Evolutionary conservation across 1,284 basidiomycete species (phyloP).

Genomic region (Naganishia liquefaciens): DNA sequence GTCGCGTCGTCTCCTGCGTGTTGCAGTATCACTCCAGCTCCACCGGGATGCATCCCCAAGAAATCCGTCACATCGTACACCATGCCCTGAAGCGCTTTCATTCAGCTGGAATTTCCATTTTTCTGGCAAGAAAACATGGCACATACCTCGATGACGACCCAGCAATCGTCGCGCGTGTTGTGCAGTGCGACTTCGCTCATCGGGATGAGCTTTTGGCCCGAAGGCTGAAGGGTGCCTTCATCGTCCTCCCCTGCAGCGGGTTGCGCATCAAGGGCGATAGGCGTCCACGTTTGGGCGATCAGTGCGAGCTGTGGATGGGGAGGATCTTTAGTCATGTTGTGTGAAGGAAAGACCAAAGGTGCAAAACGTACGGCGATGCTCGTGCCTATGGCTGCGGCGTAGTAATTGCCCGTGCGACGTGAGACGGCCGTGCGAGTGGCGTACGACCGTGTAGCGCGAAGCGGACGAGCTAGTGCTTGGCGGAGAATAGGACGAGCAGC

Average conservation of each 20-base stretch:
- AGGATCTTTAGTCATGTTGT: neutral
- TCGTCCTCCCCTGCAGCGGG: neutral
- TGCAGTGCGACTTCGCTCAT: conserved; percentile 61
- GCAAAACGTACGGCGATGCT: conserved; percentile 2
- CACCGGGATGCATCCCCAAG: conserved; percentile 63
- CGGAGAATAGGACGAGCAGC: neutral
- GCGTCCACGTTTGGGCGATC: conserved; percentile 6
- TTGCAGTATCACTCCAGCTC: conserved; percentile 58
- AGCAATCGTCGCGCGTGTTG: conserved; percentile 53
- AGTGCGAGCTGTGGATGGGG: neutral
- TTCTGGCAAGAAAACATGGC: conserved; percentile 32
- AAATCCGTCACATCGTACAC: conserved; percentile 72
- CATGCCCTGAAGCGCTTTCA: too few species aligned
- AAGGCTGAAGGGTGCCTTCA: conserved; percentile 40
- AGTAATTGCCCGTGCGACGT: neutral
- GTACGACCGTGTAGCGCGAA: neutral
- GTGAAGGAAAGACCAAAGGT: neutral
- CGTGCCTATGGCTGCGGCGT: neutral
- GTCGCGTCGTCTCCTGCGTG: conserved; percentile 63
- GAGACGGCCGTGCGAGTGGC: neutral
- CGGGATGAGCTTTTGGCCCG: conserved; percentile 51
- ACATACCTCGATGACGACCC: conserved; percentile 52
- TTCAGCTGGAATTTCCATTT: too few species aligned
- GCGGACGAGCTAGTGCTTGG: neutral
- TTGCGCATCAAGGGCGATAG: conserved; percentile 21